Percentiles rank a stretch among this genome's conserved stretches.
These are phyloP conservation scores for Stagonosporopsis rhizophila DNA, from an alignment of 2,329 filamentous ascomycete genomes.

Conservation along the genomic window DNA sequence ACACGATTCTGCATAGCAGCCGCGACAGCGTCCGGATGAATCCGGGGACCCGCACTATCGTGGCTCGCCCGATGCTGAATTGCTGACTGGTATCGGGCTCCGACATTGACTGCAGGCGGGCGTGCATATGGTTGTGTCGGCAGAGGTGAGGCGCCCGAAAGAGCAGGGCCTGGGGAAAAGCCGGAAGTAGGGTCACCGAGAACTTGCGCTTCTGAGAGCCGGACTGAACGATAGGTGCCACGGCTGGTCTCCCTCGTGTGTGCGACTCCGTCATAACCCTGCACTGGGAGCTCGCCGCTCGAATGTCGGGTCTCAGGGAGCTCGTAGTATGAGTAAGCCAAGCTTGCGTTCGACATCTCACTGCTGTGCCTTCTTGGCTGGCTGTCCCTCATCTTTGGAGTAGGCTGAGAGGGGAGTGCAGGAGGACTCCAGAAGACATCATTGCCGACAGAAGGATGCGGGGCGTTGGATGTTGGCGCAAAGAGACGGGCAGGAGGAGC, in stretches of 20 bases:
- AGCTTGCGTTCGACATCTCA: slow-evolving; percentile 37
- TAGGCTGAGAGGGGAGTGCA: neutral
- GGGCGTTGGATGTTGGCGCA: slow-evolving; percentile 1
- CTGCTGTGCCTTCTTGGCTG: slow-evolving; percentile 28
- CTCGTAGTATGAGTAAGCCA: slow-evolving; percentile 44
- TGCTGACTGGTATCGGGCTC: neutral
- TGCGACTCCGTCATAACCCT: slow-evolving; percentile 28
- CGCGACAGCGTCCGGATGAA: neutral
- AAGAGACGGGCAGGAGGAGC: slow-evolving; percentile 21
- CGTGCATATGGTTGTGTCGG: slow-evolving; percentile 36
- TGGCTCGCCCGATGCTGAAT: neutral
- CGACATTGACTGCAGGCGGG: slow-evolving; percentile 12
- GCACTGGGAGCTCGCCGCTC: slow-evolving; percentile 29
- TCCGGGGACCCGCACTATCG: neutral
- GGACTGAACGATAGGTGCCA: slow-evolving; percentile 34
- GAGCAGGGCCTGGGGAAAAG: neutral
- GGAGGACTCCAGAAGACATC: slow-evolving; percentile 9
- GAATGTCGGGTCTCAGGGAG: slow-evolving; percentile 36
- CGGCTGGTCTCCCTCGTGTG: slow-evolving; percentile 23
- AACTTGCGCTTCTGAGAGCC: slow-evolving; percentile 19
- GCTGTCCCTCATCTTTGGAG: neutral
- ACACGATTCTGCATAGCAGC: slow-evolving; percentile 3
- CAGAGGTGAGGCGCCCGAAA: slow-evolving; percentile 21
- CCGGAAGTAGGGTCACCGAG: neutral
- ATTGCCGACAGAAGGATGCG: slow-evolving; percentile 19